Evolutionary conservation across 306 rosid genomes (phyloP).

Genomic region (Astragalus glycyphyllos): DNA sequence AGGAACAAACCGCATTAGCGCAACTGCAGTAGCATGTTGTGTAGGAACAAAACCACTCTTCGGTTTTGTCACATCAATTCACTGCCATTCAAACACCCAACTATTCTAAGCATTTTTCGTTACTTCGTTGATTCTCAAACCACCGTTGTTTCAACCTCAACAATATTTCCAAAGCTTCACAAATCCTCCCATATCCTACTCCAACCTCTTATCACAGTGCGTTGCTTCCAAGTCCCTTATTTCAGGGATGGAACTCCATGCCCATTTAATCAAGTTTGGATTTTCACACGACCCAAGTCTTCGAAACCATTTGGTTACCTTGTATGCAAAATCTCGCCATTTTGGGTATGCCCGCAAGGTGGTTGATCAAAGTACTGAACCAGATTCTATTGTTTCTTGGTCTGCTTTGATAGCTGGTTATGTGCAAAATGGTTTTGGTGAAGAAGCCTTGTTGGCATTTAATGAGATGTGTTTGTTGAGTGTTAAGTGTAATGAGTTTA

Average conservation of each 20-base stretch:
- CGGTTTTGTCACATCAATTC: conserved; percentile 1
- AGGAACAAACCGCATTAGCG: not conserved
- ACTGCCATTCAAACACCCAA: conserved; percentile 1
- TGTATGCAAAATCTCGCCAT: conserved; percentile 55
- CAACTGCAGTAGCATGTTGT: conserved; percentile 5
- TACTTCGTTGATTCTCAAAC: conserved; percentile 14
- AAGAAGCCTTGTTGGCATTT: conserved; percentile 67
- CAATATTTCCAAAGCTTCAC: conserved; percentile 18
- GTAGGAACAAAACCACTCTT: conserved; percentile 13
- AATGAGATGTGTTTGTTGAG: conserved; percentile 63
- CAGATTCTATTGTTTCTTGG: conserved; percentile 74
- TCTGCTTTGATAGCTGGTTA: conserved; percentile 86
- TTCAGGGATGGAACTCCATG: conserved; percentile 68
- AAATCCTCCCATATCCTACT: conserved; percentile 41
- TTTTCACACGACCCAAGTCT: conserved; percentile 52
- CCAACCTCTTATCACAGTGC: conserved; percentile 62
- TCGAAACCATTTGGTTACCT: conserved; percentile 54
- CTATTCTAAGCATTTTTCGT: not conserved
- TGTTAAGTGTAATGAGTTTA: conserved; percentile 70
- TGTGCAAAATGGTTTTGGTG: conserved; percentile 66
- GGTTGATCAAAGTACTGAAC: conserved; percentile 64
- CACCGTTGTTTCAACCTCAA: conserved; percentile 9
- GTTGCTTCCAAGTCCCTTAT: conserved; percentile 58
- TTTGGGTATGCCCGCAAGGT: conserved; percentile 69
- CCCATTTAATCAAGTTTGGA: conserved; percentile 70